These are phyloP conservation scores for Pichia insulana DNA, from an alignment of 805 yeast genomes.

Conservation along the genomic window DNA sequence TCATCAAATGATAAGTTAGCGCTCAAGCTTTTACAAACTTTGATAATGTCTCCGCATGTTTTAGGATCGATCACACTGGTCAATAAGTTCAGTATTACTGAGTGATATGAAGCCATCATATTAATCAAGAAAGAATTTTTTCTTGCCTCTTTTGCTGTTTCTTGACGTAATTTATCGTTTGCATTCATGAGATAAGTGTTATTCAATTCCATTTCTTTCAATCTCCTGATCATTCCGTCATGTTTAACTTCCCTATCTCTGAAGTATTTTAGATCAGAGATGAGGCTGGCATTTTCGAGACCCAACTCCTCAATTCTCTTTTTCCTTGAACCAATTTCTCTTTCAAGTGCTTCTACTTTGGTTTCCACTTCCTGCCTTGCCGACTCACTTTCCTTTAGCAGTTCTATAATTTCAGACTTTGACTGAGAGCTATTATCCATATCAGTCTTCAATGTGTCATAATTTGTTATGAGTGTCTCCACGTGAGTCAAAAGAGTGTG, in stretches of 20 bases:
- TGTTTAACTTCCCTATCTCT: background rate
- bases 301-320: background rate
- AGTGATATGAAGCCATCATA: constrained; percentile 1
- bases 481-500: background rate
- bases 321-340: background rate
- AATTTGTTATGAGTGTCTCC: background rate
- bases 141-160: background rate
- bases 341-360: background rate
- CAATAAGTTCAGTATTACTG: background rate
- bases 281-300: background rate
- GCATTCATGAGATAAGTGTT: background rate
- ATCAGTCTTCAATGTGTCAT: too few relatives aligned
- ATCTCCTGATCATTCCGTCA: background rate
- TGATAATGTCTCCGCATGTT: background rate
- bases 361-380: background rate
- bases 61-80: constrained; percentile 4
- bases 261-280: background rate
- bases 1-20: background rate
- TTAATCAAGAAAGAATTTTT: background rate
- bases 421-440: too few relatives aligned
- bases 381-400: background rate
- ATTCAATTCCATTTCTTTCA: background rate
- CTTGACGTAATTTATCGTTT: background rate
- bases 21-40: background rate
- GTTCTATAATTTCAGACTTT: background rate